Evolutionary conservation across 495 filamentous ascomycete genomes (phyloP), one percentile per base, ranked within the genome.

Genomic region (Evernia prunastri): DNA sequence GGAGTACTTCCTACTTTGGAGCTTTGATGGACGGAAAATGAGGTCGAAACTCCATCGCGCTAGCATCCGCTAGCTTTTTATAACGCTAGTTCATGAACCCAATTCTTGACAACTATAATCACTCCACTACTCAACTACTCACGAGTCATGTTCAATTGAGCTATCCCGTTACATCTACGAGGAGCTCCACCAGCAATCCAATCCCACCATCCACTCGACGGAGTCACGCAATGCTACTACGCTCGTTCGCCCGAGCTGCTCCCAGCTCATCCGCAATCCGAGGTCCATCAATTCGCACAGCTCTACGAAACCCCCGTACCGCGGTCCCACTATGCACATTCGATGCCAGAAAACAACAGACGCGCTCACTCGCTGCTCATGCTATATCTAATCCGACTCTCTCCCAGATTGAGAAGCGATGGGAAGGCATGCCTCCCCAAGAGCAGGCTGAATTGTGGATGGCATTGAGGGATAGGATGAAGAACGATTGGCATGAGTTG

Each of bases 401-500:
- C 66, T 89, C 91, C 76, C 88, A 95, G 79, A 97, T 98, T 74
- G 94, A 98, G 87, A 97, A 96, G 89, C 82, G 94, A 79, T 98
- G 94, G 94, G 94, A 98, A 81, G 83, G 75, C 63, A 89, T 98
- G 89, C 92, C 91, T 43, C 91, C 92, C 63, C 90, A 95, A 81
- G 94, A 98, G 85, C 94, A 98, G 85, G 94, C 95, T 65, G 94
- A 97, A 73, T 79, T 98, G 70, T 98, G 93, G 93, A 98, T 98
- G 94, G 81, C 88, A 70, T 81, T 98, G 74, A 82, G 94, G 71
- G 94, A 98, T 80, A 87, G 94, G 71, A 97, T 97, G 94, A 97
- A 96, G 89, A 86, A 81, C 67, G 89, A 90, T 77, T 98, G 94
- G 94, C 82, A 88, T 72, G 90, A 97, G 70, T 81, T 98, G 83